Base-by-base conservation (phyloP, 208 protist genomes). In the Trypanosoma caninum region DNA sequence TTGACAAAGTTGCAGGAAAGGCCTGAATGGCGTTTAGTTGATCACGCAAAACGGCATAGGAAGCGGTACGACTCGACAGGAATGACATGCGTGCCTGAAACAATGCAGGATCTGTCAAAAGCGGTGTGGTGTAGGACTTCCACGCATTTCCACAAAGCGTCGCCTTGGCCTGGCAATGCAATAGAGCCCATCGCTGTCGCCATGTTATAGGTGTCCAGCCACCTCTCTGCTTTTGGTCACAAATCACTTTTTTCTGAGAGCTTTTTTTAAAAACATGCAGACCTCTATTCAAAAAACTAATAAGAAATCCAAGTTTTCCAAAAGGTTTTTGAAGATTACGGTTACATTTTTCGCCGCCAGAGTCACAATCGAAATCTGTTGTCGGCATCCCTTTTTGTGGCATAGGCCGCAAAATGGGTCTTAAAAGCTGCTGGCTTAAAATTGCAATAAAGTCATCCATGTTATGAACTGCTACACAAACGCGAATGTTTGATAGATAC, bases 391-490 rank as follows among this genome's bases (percentile, higher is more conserved):
- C 77, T 61, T 51, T 40, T 40, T 82, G 67, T 41, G 81, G 78
- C 23, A 58, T 57, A 7, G 76, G 76, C 10, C 68, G 69, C 33
- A 79, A 42, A 37, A 80, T 63, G 10, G 54, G 56, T 38, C 53
- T 23, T 28, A 91, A 31, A 0, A 75, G 77, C 6, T 48, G 48
- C 52, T 80, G 69, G 6, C 71, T 66, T 33, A 91, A 56, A 9
- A 91, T 44, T 30, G 74, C 65, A 55, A 91, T 37, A 16, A 91
- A 70, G 56, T 91, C 84, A 51, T 85, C 70, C 27, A 91, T 33
- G 68, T 85, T 80, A 61, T 87, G 84, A 11, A 91, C 55, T 1
- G 80, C 84, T 16, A 87, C 67, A 44, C 77, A 83, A 38, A 91
- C 74, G 35, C 80, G 82, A 54, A 91, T 72, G 34, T 78, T 61